A percentile compares a stretch with the other conserved stretches of the same genome.
These are phyloP conservation scores for Vickermania spadyakhi DNA, from an alignment of 208 protist genomes.

Conservation along the genomic window DNA sequence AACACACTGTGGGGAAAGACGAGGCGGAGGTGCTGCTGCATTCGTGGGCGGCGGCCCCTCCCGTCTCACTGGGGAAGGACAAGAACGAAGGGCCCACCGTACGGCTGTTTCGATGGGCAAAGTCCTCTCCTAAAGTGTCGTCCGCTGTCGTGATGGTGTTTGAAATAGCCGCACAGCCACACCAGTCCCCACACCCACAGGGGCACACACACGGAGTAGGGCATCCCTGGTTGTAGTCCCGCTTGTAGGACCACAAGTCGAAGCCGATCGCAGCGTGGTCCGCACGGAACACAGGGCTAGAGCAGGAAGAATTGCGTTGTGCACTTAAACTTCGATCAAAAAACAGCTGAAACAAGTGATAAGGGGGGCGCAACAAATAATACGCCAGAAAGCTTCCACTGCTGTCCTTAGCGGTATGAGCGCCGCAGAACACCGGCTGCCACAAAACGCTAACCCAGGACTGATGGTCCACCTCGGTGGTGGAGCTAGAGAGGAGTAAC, in stretches of 20 bases:
- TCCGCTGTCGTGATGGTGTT: too few species aligned
- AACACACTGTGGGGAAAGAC: too few species aligned
- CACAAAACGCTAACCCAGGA: conserved; percentile 85
- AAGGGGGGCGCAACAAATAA: conserved; percentile 71
- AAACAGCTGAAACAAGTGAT: conserved; percentile 43
- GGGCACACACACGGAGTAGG: neutral
- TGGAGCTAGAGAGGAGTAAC: conserved; percentile 50
- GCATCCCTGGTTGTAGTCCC: conserved; percentile 35
- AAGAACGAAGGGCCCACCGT: too few species aligned
- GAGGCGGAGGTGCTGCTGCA: too few species aligned
- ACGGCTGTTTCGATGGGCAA: too few species aligned
- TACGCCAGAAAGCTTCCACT: conserved; percentile 79
- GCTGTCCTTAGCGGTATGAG: conserved; percentile 71
- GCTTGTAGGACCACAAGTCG: conserved; percentile 52
- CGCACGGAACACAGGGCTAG: conserved; percentile 56
- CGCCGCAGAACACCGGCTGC: conserved; percentile 75
- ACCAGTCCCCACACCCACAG: neutral
- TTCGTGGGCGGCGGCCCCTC: too few species aligned
- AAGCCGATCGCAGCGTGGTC: conserved; percentile 48
- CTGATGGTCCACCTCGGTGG: conserved; percentile 64
- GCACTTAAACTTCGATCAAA: conserved; percentile 31
- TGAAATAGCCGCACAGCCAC: too few species aligned
- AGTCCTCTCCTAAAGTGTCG: too few species aligned
- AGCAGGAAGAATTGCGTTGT: conserved; percentile 57
- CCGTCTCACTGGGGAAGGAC: too few species aligned